Conservation (phyloP, 257 asterid genomes). For the Ehretia macrophylla region DNA sequence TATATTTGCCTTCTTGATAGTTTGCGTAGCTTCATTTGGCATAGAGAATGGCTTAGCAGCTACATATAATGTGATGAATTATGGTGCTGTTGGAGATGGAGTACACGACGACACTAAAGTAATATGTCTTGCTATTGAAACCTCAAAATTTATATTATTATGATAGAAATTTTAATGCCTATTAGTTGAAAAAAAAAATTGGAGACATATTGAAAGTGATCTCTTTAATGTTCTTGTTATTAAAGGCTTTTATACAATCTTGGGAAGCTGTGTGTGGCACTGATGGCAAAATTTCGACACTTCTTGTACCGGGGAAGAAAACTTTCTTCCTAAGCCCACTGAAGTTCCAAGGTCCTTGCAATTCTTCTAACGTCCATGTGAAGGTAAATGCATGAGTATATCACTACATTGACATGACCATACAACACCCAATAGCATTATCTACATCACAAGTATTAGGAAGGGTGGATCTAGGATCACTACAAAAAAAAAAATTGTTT, state of each 20-base stretch:
- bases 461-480: too few relatives aligned
- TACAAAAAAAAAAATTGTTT: too few relatives aligned
- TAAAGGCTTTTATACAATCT: constrained; percentile 17
- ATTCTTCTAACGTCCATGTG: constrained; percentile 1
- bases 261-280: constrained; percentile 14
- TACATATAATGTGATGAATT: constrained; percentile 8
- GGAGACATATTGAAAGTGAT: not conserved
- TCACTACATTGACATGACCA: too few relatives aligned
- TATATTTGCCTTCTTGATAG: not conserved
- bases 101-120: constrained; percentile 18
- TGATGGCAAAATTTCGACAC: not conserved
- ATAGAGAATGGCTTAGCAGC: constrained; percentile 6
- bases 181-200: not conserved
- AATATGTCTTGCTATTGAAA: not conserved
- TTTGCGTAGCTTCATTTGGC: constrained; percentile 5
- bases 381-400: constrained; percentile 6
- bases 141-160: not conserved
- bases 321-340: constrained; percentile 12
- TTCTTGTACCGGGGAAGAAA: constrained; percentile 9
- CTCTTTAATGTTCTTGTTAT: too few relatives aligned
- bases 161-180: too few relatives aligned
- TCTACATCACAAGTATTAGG: too few relatives aligned
- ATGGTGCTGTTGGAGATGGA: constrained; percentile 25
- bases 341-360: constrained; percentile 21
- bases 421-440: too few relatives aligned